A percentile compares a stretch with the other conserved stretches of the same genome.
Evolutionary conservation across 768 basidiomycete species (phyloP).

Genomic region (Leccinum barrowsii): DNA sequence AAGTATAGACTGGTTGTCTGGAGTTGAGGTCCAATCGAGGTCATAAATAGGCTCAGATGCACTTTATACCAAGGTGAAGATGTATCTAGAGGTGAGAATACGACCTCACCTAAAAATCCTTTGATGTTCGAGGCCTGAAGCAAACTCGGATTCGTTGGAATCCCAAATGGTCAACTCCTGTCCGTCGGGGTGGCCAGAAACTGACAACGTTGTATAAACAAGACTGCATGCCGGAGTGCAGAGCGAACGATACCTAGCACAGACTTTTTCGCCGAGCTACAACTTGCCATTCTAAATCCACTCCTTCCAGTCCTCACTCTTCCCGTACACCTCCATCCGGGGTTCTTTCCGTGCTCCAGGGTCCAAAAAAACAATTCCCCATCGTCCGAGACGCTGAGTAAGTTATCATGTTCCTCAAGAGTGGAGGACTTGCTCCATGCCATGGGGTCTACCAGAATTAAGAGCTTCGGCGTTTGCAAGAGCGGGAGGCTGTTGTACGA

Average conservation of each 20-base stretch:
- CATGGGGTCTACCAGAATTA: conserved; percentile 86
- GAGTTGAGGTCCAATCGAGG: conserved; percentile 91
- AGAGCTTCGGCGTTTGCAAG: conserved; percentile 42
- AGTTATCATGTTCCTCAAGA: conserved; percentile 60
- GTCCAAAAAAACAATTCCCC: conserved; percentile 91
- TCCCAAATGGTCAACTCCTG: conserved; percentile 95
- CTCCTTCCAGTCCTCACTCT: conserved; percentile 67
- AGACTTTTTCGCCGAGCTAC: conserved; percentile 90
- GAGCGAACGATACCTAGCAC: conserved; percentile 61
- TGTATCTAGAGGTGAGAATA: background rate
- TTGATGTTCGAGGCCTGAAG: conserved; percentile 80
- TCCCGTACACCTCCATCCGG: conserved; percentile 66
- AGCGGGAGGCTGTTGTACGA: conserved; percentile 55
- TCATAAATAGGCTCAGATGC: conserved; percentile 65
- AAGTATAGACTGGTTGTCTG: conserved; percentile 84
- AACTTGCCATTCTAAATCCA: conserved; percentile 67
- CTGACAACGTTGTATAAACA: conserved; percentile 35
- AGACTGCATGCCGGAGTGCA: background rate
- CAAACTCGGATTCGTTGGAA: conserved; percentile 90
- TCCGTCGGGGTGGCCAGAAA: conserved; percentile 55
- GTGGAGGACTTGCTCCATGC: conserved; percentile 58
- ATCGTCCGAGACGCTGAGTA: conserved; percentile 71
- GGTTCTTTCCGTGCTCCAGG: conserved; percentile 40
- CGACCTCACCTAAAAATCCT: conserved; percentile 52
- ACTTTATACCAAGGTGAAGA: conserved; percentile 9